Base-by-base conservation (phyloP, 2,329 filamentous ascomycete species). In the Colletotrichum echinochloae region DNA sequence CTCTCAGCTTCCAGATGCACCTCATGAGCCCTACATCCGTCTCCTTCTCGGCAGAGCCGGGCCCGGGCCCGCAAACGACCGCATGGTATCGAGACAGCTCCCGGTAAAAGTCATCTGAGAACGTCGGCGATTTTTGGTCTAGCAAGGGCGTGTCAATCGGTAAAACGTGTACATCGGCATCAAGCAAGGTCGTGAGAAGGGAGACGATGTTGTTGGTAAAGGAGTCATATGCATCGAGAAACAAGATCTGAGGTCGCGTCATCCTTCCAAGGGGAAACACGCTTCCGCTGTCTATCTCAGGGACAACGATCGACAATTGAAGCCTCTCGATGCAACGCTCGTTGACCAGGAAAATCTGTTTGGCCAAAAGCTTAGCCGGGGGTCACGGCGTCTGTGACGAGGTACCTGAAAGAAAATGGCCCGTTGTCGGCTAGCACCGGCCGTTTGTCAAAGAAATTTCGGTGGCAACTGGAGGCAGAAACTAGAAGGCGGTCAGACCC, bases 121-220 rank as follows among this genome's bases (percentile, higher is more conserved):
- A 88, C 84, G 51, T 79, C 67, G 77, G 77, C 60, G 74, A 84
- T 80, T 73, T 54, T n/a, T 82, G 81, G 35, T 82, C 74, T 56
- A 88, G 83, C 63, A 86, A 83, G 3, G 84, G 79, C n/a, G 84
- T 84, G 76, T 94, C 93, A 75, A 97, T 94, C 73, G 88, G 89
- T 70, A 97, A 85, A 52, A 92, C 88, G 55, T 88, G 88, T 41
- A 97, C 91, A 20, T 90, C 84, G 26, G 88, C 92, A 70, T 86
- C 82, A 11, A 97, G 86, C 4, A 89, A 86, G 5, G 91, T 89
- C 75, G 92, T 88, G 56, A 98, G 86, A 41, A 97, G 88, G 7
- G 93, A 91, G 63, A 97, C 90, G 76, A 98, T 96, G 82, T 98
- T 98, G 82, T 97, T 95, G 65, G 94, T 94, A 82, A 98, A 99